Conservation (phyloP, 177 flowering plant genomes). For the Vitis hybrid region DNA sequence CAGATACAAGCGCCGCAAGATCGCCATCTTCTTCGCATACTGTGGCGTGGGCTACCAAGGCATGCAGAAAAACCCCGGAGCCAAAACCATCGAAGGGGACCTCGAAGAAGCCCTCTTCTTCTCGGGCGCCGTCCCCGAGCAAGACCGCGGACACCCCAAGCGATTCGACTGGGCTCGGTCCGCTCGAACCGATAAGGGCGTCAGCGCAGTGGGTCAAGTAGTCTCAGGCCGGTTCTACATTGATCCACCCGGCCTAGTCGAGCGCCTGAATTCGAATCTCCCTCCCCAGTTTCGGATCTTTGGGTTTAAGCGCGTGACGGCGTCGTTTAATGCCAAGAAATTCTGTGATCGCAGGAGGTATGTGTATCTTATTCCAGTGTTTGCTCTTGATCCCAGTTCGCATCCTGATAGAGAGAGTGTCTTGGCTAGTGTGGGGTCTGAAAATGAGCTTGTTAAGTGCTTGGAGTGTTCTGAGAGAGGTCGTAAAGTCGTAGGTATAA, state of each 20-base stretch:
- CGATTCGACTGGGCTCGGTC: constrained; percentile 89
- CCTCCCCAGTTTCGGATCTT: constrained; percentile 71
- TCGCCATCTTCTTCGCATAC: constrained; percentile 92
- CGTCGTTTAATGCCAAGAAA: constrained; percentile 83
- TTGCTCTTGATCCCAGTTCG: constrained; percentile 73
- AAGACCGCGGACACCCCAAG: constrained; percentile 61
- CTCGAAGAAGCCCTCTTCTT: constrained; percentile 86
- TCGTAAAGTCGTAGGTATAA: constrained; percentile 69
- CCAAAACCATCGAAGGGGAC: constrained; percentile 95
- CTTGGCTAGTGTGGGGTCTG: constrained; percentile 78
- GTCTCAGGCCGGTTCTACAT: constrained; percentile 88
- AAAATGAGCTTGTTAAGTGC: constrained; percentile 75
- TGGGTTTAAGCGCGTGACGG: constrained; percentile 76
- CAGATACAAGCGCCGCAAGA: constrained; percentile 80
- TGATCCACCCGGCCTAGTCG: constrained; percentile 83
- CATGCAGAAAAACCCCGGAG: constrained; percentile 97
- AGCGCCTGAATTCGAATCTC: constrained; percentile 67
- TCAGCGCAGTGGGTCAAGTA: constrained; percentile 91
- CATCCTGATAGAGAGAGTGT: constrained; percentile 90
- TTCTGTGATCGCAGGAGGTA: constrained; percentile 94
- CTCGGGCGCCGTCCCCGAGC: constrained; percentile 77
- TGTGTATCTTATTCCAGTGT: constrained; percentile 90
- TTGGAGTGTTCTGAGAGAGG: constrained; percentile 87
- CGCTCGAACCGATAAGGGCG: constrained; percentile 97
- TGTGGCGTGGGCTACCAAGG: constrained; percentile 97